Conservation (phyloP, 2,329 filamentous ascomycete genomes). For the Alternaria ventricosa region DNA sequence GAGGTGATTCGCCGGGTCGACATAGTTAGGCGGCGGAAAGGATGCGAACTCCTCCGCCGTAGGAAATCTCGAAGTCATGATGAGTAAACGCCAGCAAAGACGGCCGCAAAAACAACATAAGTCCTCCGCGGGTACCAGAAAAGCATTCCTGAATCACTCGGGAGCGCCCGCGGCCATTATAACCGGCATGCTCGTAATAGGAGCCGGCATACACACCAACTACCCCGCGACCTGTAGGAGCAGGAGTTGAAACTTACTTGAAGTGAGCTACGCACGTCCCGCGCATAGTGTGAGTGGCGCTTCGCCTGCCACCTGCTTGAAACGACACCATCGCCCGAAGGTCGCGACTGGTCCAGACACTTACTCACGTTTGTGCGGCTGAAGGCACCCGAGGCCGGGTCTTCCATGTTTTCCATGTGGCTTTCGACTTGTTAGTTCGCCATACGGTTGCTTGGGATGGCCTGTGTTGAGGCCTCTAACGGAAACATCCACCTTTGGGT, state of each 20-base stretch:
- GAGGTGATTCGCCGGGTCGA: conserved; percentile 30
- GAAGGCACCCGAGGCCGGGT: not conserved
- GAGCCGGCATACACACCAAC: conserved; percentile 3
- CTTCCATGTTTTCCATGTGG: not conserved
- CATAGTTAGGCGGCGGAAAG: conserved; percentile 40
- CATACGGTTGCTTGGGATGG: not conserved
- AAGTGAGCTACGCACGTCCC: conserved; percentile 6
- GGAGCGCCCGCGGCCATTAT: conserved; percentile 12
- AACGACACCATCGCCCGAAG: conserved; percentile 5
- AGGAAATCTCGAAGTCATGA: conserved; percentile 36
- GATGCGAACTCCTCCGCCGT: conserved; percentile 31
- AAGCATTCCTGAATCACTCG: conserved; percentile 2
- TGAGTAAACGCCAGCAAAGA: not conserved
- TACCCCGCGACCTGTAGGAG: conserved; percentile 3
- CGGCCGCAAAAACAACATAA: not conserved
- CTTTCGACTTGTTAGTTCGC: not conserved
- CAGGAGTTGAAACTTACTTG: conserved; percentile 7
- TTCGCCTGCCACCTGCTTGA: conserved; percentile 8
- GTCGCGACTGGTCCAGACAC: not conserved
- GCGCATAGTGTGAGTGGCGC: conserved; percentile 6
- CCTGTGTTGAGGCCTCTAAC: not conserved
- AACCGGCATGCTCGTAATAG: conserved; percentile 2
- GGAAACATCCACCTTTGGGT: not conserved
- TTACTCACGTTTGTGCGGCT: not conserved
- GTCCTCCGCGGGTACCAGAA: conserved; percentile 1